phyloP scores from a whole-genome alignment of 352 stramenopile species.

The Globisporangium barbulae region DNA sequence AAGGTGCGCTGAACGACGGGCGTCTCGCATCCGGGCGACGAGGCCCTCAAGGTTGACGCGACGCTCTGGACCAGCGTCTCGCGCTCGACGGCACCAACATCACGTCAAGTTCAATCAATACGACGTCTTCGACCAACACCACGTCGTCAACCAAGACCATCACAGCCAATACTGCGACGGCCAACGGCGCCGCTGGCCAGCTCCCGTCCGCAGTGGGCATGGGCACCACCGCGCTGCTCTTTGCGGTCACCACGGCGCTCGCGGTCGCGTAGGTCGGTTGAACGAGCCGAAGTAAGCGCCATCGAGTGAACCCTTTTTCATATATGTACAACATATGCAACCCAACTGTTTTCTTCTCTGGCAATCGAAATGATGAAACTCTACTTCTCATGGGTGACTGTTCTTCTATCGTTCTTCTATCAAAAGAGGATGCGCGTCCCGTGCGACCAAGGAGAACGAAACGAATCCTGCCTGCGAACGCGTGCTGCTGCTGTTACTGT shows the following conservation, averaged over 20 bases:
- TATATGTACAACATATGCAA: too few relatives aligned
- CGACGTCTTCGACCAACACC: neutral
- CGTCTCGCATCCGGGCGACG: slow-evolving; percentile 26
- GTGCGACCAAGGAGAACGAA: too few relatives aligned
- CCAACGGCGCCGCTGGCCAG: neutral
- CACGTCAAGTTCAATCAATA: neutral
- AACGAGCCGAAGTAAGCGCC: too few relatives aligned
- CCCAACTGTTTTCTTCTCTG: neutral
- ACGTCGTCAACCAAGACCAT: neutral
- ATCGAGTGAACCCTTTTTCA: too few relatives aligned
- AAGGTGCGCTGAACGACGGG: slow-evolving; percentile 16
- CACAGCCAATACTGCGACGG: neutral
- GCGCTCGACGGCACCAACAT: slow-evolving; percentile 13
- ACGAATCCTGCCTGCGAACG: too few relatives aligned
- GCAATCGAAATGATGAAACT: neutral
- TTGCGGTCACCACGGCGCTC: neutral
- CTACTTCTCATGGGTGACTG: neutral
- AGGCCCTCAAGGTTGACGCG: slow-evolving; percentile 16
- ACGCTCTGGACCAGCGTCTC: slow-evolving; percentile 18
- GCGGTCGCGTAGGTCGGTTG: neutral
- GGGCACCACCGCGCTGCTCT: slow-evolving; percentile 2
- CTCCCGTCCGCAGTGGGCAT: neutral
- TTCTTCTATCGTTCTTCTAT: too few relatives aligned
- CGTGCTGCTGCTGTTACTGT: too few relatives aligned
- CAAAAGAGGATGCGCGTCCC: too few relatives aligned